Evolutionary conservation across 257 asterid genomes (phyloP), one percentile per base, ranked within the genome.

Genomic region (Catharanthus roseus): DNA sequence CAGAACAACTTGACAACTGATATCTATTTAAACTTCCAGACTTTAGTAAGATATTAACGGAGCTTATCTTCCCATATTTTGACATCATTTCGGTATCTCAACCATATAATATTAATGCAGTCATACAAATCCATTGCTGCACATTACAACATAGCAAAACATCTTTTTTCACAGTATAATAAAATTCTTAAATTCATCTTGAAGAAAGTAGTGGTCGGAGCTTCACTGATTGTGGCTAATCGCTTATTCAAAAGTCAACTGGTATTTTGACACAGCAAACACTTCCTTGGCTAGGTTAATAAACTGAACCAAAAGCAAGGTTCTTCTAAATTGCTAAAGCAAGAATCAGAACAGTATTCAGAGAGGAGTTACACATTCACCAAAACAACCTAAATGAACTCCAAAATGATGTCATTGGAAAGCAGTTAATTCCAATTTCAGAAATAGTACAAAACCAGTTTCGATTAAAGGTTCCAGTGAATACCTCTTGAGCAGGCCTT

Each of bases 401-500:
- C 21, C 3, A 28, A 11, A 13, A 12, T n/a, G 1, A 3, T 56
- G 63, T 29, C 65, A 29, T 5, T 15, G 1, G 3, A 4, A 61
- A 34, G 34, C 15, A 58, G 34, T n/a, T 42, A 55, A 29, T 44
- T 55, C 44, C 41, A 23, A 19, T 16, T 33, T 19, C n/a, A n/a
- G 15, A 1, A 16, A 33, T 33, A 13, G 39, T 1, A 33, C 16
- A 58, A 57, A 12, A 29, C 12, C 63, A 56, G 16, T 31, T 31
- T 19, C n/a, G 0, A 3, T 19, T 31, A 19, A 34, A 33, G 2
- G 67, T 61, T 61, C 28, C 3, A 61, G 3, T 61, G 28, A 41
- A 42, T 86, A 93, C 98, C 96, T 93, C 99, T 69, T 79, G 92
- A 68, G 97, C 82, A 69, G 97, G 93, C 60, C 99, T 95, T 31